phyloP scores from a whole-genome alignment of 148 eudicot species.

The Fagopyrum homotropicum region DNA sequence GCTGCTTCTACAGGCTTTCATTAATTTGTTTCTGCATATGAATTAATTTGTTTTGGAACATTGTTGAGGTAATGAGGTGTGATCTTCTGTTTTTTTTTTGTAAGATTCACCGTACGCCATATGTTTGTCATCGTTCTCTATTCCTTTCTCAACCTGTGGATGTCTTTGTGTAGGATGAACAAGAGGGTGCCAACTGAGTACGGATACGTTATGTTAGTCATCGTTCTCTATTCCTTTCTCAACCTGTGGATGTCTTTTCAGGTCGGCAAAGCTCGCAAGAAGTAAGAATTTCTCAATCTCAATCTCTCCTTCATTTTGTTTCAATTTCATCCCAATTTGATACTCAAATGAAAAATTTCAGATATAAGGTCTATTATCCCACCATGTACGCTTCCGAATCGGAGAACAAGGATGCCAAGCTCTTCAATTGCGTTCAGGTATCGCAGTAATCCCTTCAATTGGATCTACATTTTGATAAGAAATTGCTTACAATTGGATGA shows the following conservation, averaged over 20 bases:
- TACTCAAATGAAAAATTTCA: conserved; percentile 14
- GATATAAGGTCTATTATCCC: conserved; percentile 83
- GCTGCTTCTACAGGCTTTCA: no score
- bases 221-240: conserved; percentile 55
- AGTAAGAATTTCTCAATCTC: conserved; percentile 23
- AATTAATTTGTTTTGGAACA: no score
- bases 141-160: no score
- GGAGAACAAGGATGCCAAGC: conserved; percentile 86
- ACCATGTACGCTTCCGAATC: conserved; percentile 74
- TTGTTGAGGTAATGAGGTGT: no score
- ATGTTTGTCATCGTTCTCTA: no score
- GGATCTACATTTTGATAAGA: background rate
- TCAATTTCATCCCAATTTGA: background rate
- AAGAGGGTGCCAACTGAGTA: conserved; percentile 59
- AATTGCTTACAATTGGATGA: background rate
- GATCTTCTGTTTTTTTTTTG: no score
- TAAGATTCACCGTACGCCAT: no score
- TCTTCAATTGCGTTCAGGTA: conserved; percentile 97
- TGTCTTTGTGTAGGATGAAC: no score
- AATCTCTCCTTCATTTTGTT: background rate
- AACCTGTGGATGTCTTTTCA: conserved; percentile 73
- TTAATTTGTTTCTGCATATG: no score
- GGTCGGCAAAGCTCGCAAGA: conserved; percentile 75
- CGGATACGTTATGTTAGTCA: conserved; percentile 62
- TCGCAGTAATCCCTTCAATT: background rate